These are phyloP conservation scores for Ophiognomonia clavigignenti-juglandacearum DNA, from an alignment of 2,329 filamentous ascomycete species.

Conservation along the genomic window DNA sequence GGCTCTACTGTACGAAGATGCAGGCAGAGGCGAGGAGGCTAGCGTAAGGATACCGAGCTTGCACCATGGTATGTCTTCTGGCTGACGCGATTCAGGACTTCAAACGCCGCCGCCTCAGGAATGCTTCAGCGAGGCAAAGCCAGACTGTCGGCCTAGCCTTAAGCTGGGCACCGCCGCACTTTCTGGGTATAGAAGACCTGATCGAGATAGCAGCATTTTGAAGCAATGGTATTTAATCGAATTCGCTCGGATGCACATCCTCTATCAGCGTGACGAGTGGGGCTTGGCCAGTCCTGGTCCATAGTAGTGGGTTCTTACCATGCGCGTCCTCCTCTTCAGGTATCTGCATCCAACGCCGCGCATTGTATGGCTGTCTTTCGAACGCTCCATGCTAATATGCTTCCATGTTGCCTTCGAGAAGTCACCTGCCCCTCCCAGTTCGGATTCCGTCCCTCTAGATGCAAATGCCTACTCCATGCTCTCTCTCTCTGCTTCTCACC, in stretches of 20 bases:
- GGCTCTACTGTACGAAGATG: no score
- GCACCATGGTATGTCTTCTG: neutral
- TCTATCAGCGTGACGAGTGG: no score
- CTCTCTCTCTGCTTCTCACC: neutral
- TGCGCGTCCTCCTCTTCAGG: no score
- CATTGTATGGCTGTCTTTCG: constrained; percentile 7
- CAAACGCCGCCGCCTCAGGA: neutral
- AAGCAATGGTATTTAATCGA: no score
- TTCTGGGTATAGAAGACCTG: no score
- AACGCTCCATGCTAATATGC: constrained; percentile 10
- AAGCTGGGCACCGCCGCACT: no score
- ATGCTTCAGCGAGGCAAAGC: neutral
- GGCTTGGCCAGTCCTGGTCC: no score
- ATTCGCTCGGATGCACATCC: no score
- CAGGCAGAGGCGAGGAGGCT: neutral
- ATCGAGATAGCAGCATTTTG: neutral
- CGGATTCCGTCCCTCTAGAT: neutral
- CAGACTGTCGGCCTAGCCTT: neutral
- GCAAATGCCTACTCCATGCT: neutral
- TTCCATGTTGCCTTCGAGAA: neutral
- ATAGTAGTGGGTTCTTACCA: no score
- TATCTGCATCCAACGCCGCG: constrained; percentile 11
- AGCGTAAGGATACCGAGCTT: neutral
- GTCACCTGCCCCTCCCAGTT: neutral
- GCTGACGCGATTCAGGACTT: neutral